Percentiles rank a stretch among this genome's conserved stretches.
These are phyloP conservation scores for Kluyveromyces aestuarii DNA, from an alignment of 805 yeast species.

Conservation along the genomic window DNA sequence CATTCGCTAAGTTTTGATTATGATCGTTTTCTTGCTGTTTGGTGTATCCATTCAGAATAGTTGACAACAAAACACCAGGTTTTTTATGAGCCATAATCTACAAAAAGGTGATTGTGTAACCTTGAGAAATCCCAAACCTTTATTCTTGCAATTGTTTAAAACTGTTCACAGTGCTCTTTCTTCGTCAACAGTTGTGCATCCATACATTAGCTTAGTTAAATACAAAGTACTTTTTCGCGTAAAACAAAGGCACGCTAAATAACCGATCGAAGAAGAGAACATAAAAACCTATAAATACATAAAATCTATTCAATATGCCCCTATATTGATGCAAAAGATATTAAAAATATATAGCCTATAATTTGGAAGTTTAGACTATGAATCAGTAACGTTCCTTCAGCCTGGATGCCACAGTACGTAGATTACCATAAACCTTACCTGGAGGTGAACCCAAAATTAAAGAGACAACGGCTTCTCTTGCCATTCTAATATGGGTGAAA, in stretches of 20 bases:
- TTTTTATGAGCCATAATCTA: constrained; percentile 1
- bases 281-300: not conserved
- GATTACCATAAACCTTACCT: constrained; percentile 94
- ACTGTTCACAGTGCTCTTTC: not conserved
- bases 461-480: constrained; percentile 94
- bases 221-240: not conserved
- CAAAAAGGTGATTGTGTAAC: not conserved
- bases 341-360: not conserved
- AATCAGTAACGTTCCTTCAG: constrained; percentile 84
- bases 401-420: constrained; percentile 94
- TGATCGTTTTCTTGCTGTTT: constrained; percentile 3
- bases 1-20: not conserved
- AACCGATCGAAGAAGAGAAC: not conserved
- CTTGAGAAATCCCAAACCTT: not conserved
- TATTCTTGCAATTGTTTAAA: not conserved
- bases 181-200: not conserved
- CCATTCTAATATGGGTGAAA: constrained; percentile 93
- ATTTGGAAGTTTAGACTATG: not conserved
- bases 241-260: too few species aligned
- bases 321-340: not conserved
- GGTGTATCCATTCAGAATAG: constrained; percentile 15
- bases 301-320: not conserved
- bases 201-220: too few species aligned
- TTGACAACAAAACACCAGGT: constrained; percentile 9
- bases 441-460: constrained; percentile 97